phyloP scores from a whole-genome alignment of 768 basidiomycete species.

The Leccinum incarnatum region DNA sequence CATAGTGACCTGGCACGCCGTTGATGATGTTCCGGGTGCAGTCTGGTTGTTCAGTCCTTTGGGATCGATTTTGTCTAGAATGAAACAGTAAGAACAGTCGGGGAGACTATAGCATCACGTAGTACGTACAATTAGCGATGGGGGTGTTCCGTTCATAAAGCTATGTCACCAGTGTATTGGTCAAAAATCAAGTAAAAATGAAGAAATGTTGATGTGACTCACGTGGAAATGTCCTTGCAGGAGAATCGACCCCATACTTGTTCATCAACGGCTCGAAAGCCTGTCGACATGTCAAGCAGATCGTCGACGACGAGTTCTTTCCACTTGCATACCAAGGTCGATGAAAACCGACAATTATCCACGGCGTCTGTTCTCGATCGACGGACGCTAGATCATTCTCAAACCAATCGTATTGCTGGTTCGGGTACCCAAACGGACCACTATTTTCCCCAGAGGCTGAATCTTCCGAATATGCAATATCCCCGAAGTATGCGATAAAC shows the following conservation, averaged over 20 bases:
- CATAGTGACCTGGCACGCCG: constrained; percentile 28
- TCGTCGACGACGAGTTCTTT: constrained; percentile 2
- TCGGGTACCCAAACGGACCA: constrained; percentile 28
- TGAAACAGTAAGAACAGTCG: too few species aligned
- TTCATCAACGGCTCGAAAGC: constrained; percentile 32
- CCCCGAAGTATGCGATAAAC: constrained; percentile 27
- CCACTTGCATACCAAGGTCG: constrained; percentile 25
- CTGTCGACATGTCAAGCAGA: constrained; percentile 21
- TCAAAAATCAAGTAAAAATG: neutral
- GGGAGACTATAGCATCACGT: neutral
- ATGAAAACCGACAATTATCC: constrained; percentile 28
- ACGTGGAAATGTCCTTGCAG: constrained; percentile 30
- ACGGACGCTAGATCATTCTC: constrained; percentile 26
- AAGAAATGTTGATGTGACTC: neutral
- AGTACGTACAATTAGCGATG: constrained; percentile 24
- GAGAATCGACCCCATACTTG: constrained; percentile 29
- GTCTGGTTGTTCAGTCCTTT: constrained; percentile 24
- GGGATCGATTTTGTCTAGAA: constrained; percentile 19
- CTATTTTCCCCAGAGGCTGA: constrained; percentile 14
- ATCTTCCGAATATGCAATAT: constrained; percentile 23
- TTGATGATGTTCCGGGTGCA: constrained; percentile 29
- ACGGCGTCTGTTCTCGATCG: constrained; percentile 25
- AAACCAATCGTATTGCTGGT: constrained; percentile 29
- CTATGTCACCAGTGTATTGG: neutral
- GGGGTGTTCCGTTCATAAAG: constrained; percentile 28